Conservation (phyloP, 2,329 filamentous ascomycete species). For the Fusarium staphyleae region DNA sequence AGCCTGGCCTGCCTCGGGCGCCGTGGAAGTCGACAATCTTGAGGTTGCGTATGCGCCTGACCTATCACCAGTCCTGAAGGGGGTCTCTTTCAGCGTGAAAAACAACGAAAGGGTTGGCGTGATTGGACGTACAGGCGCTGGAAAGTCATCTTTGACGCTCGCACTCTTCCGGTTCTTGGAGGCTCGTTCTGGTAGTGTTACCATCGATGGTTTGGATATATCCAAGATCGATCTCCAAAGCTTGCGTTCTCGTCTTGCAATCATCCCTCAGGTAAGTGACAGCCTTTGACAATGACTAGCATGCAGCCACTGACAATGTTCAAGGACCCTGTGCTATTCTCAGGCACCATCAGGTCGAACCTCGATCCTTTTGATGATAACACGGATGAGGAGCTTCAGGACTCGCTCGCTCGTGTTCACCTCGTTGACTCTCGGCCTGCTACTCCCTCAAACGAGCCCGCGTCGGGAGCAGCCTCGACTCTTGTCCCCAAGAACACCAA, state of each 20-base stretch:
- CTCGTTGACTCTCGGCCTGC: conserved; percentile 58
- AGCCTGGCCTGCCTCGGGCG: conserved; percentile 77
- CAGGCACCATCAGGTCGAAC: conserved; percentile 77
- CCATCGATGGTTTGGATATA: conserved; percentile 78
- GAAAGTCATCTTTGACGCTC: conserved; percentile 78
- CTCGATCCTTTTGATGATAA: conserved; percentile 79
- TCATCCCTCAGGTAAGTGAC: conserved; percentile 69
- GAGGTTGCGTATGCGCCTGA: conserved; percentile 76
- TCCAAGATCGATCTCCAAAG: conserved; percentile 74
- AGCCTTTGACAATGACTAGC: not conserved
- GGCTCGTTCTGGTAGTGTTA: conserved; percentile 68
- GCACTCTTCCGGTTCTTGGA: conserved; percentile 82
- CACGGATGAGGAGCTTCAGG: conserved; percentile 71
- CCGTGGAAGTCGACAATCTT: conserved; percentile 75
- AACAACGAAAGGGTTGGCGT: conserved; percentile 77
- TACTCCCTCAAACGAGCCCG: conserved; percentile 50
- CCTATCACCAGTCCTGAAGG: conserved; percentile 73
- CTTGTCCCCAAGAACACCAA: conserved; percentile 63
- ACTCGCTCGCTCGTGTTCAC: conserved; percentile 74
- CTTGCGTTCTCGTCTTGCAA: conserved; percentile 75
- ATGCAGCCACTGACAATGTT: conserved; percentile 12
- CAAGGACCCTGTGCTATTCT: conserved; percentile 81
- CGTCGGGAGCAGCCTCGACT: conserved; percentile 46
- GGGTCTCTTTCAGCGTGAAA: conserved; percentile 70
- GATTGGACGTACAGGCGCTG: conserved; percentile 78